Conservation (phyloP, 495 filamentous ascomycete species). For the Letharia lupina region DNA sequence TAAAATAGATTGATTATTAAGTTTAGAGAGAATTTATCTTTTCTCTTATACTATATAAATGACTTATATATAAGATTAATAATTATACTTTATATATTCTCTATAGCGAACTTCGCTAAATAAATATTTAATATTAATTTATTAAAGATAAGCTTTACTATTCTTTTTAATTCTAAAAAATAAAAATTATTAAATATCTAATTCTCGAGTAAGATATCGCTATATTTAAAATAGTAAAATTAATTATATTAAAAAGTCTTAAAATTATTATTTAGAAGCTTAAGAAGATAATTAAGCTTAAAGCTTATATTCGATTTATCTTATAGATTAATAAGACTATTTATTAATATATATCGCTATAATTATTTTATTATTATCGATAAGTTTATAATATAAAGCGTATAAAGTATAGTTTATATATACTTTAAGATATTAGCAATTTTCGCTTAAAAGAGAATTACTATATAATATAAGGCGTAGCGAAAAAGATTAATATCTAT, state of each 20-base stretch:
- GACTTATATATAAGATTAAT: background rate
- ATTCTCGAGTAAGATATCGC: slow-evolving; percentile 1
- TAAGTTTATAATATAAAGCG: too few species aligned
- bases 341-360: background rate
- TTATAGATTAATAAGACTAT: slow-evolving; percentile 3
- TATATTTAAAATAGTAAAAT: background rate
- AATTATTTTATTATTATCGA: too few species aligned
- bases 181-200: background rate
- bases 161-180: background rate
- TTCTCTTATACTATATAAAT: background rate
- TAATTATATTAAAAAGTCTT: slow-evolving; percentile 6
- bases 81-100: background rate
- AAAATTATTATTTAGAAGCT: background rate
- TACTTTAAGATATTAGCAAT: background rate
- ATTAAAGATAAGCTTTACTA: background rate
- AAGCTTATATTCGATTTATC: background rate
- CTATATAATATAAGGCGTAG: background rate
- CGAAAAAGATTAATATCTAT: slow-evolving; percentile 1
- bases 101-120: background rate
- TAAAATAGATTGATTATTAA: background rate
- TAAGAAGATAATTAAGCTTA: slow-evolving; percentile 1
- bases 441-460: background rate
- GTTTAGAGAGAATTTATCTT: background rate
- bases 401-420: background rate
- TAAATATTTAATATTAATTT: background rate